Evolutionary conservation across 179 eudicot genomes (phyloP), one percentile per base, ranked within the genome.

Genomic region (Silene coronaria): DNA sequence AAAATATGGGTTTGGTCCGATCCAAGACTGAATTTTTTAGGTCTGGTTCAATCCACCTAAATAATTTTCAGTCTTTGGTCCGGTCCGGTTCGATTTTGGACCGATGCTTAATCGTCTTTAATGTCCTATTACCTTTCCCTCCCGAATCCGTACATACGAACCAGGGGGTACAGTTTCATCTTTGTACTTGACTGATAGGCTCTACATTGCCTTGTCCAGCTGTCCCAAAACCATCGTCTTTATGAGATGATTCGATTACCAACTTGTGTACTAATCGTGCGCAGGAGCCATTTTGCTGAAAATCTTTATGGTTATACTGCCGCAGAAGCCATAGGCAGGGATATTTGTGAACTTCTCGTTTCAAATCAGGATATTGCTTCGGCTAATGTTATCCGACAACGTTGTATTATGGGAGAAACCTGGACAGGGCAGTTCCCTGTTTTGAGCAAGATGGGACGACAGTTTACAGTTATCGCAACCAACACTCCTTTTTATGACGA

Each of bases 371-470:
- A 95, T 77, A 34, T 6, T 23, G 60, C 67, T 57, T 72, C 80
- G 11, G 97, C 89, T 34, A 51, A 72, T 65, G 79, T 83, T 79
- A 88, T 92, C 51, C 55, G 91, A 12, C 17, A 64, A 16, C 90
- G 89, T 24, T 90, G 87, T 61, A 67, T 62, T 27, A 57, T 55
- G 83, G 97, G 99, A 55, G 88, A 92, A 79, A 84, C 80, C 75
- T 95, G 97, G 97, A 89, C 92, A 0, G 99, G 99, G 32, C 90
- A 82, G 82, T 87, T 95, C 74, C 96, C 97, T 21, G 90, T 89
- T n/a, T 84, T 42, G 67, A 71, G 79, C 67, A 95, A 91, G 84
- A 77, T 55, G 73, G 97, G 97, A 42, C 80, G 80, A 8, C 86
- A 66, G 79, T 76, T 90, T 60, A 11, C 83, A 72, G 80, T 84